Base-by-base conservation (phyloP, 306 rosid species). In the Alnus glutinosa region DNA sequence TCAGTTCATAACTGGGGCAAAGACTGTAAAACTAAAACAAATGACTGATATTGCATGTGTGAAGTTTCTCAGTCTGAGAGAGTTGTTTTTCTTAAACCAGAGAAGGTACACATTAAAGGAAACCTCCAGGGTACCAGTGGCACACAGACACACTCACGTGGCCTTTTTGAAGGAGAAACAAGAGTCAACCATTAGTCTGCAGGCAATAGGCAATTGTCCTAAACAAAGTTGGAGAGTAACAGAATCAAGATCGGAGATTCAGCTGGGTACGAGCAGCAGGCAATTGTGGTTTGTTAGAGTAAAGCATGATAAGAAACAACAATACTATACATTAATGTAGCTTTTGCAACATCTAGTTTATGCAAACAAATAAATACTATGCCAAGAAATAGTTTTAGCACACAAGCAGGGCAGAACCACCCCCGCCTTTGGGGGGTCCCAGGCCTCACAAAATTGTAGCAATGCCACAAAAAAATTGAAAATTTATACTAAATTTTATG, bases 261-360 rank as follows among this genome's bases (percentile, higher is more conserved):
- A 63, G n/a, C 30, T 12, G 18, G 16, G 30, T 34, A 62, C 42
- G 9, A 36, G 28, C 30, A 55, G 37, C 66, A 62, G 12, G 42
- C 7, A 39, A 67, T 42, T 10, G 12, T 16, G 50, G 11, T 42
- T 67, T 42, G 4, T 28, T 42, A 9, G 32, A 37, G 49, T 39
- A 66, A 46, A 66, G 50, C 71, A 66, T 66, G 47, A n/a, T 23
- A 39, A 37, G 50, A 47, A 66, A 63, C 70, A 34, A 64, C 23
- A 64, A 64, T 14, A 13, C 13, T 9, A 67, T 7, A 37, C 11
- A 1, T 67, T 42, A 6, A 48, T 67, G 18, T 8, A 16, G 50
- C 13, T 67, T 42, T 67, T 18, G 72, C 51, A 39, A 16, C 50
- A 67, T 34, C 37, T 36, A 37, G 23, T 34, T 46, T 15, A 36